Percentiles rank a stretch among this genome's conserved stretches.
Conservation (phyloP, 305 asterid genomes). For the Euphrasia arctica region DNA sequence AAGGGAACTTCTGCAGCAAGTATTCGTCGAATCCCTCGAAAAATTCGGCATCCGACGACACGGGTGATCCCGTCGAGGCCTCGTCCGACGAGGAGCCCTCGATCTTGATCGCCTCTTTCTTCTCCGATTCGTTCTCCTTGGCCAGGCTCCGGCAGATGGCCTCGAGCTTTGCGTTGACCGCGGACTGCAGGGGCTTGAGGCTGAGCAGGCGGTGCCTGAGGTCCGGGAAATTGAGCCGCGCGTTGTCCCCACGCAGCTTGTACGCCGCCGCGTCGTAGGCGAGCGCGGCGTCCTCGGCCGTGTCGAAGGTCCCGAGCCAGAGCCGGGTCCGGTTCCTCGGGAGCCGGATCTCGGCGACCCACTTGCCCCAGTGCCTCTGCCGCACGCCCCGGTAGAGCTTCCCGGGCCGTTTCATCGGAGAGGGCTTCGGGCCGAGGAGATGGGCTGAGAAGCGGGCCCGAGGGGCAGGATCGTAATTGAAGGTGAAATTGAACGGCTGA, state of each 20-base stretch:
- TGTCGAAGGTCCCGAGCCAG: constrained; percentile 90
- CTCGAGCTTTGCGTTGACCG: constrained; percentile 76
- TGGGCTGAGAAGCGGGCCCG: constrained; percentile 19
- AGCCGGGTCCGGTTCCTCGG: constrained; percentile 80
- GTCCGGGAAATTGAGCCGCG: constrained; percentile 72
- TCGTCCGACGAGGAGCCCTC: constrained; percentile 33
- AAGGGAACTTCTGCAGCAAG: constrained; percentile 60
- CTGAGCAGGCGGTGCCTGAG: constrained; percentile 45
- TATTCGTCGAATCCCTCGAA: constrained; percentile 50
- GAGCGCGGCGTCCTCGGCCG: constrained; percentile 78
- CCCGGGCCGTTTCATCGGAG: constrained; percentile 56
- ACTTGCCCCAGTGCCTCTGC: constrained; percentile 92
- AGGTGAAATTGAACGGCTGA: constrained; percentile 38
- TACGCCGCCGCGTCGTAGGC: constrained; percentile 85
- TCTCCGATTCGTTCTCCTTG: constrained; percentile 34
- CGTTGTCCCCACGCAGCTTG: constrained; percentile 73
- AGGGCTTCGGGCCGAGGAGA: constrained; percentile 32
- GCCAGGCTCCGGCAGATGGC: constrained; percentile 56
- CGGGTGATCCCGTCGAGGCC: too few relatives aligned
- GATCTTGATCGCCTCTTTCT: constrained; percentile 40
- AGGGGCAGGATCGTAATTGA: constrained; percentile 26
- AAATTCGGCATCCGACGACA: constrained; percentile 38
- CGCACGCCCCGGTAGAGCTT: constrained; percentile 81
- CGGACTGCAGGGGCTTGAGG: constrained; percentile 61
- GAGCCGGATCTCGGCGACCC: constrained; percentile 89